Evolutionary conservation across 305 asterid genomes (phyloP).

Genomic region (Fraxinus floribunda): DNA sequence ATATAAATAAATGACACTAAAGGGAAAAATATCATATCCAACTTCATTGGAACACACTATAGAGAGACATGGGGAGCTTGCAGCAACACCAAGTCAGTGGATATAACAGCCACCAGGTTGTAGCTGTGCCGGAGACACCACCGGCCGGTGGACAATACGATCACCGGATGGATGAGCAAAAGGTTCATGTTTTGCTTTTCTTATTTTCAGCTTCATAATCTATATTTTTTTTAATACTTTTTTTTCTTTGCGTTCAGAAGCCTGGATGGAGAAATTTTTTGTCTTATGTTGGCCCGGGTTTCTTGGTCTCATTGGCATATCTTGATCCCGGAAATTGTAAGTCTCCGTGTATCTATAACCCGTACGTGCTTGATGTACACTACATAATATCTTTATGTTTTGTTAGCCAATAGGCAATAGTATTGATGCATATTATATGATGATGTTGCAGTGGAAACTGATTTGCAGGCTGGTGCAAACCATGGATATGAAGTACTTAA

Average conservation of each 20-base stretch:
- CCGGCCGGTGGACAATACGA: slow-evolving; percentile 24
- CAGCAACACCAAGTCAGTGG: slow-evolving; percentile 23
- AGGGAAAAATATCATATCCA: not conserved
- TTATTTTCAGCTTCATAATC: not conserved
- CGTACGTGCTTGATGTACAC: not conserved
- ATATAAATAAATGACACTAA: slow-evolving; percentile 28
- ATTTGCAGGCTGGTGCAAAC: slow-evolving; percentile 91
- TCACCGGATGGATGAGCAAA: slow-evolving; percentile 4
- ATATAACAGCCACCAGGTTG: slow-evolving; percentile 36
- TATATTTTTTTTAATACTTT: not conserved
- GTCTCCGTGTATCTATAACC: not conserved
- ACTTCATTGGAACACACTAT: not conserved
- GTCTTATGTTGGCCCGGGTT: slow-evolving; percentile 81
- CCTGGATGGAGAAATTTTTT: slow-evolving; percentile 81
- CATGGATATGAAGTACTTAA: slow-evolving; percentile 71
- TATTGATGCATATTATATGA: not conserved
- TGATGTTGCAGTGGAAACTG: slow-evolving; percentile 78
- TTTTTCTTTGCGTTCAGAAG: slow-evolving; percentile 34
- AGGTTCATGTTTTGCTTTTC: slow-evolving; percentile 12
- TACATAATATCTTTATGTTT: not conserved
- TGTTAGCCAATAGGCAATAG: not conserved
- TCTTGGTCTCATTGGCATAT: slow-evolving; percentile 82
- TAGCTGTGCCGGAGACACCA: slow-evolving; percentile 34
- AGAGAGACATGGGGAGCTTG: slow-evolving; percentile 33
- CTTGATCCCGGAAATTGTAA: slow-evolving; percentile 91